Percentiles rank a stretch among this genome's conserved stretches.
These are phyloP conservation scores for Naumovozyma baii DNA, from an alignment of 805 yeast species.

Conservation along the genomic window DNA sequence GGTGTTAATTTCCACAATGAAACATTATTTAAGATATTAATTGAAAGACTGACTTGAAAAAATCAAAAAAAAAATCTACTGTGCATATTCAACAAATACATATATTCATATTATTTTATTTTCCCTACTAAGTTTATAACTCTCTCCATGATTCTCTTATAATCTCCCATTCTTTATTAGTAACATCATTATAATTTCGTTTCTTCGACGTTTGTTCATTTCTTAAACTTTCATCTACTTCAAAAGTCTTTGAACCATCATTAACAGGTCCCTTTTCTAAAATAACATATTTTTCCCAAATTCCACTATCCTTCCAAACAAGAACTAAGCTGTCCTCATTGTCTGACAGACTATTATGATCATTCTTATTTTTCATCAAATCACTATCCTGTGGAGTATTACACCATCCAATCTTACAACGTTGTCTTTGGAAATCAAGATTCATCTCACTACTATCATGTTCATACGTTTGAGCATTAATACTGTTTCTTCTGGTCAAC, in stretches of 20 bases:
- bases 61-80: too few species aligned
- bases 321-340: conserved; percentile 58
- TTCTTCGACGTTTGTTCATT: background rate
- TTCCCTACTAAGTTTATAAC: too few species aligned
- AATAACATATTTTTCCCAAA: conserved; percentile 82
- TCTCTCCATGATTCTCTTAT: conserved; percentile 63
- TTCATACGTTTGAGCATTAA: conserved; percentile 6
- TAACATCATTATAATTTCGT: conserved; percentile 4
- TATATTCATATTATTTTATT: too few species aligned
- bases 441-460: background rate
- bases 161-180: conserved; percentile 41
- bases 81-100: background rate
- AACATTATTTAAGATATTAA: conserved; percentile 11
- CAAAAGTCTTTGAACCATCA: conserved; percentile 2
- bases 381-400: background rate
- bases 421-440: conserved; percentile 16
- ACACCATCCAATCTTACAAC: conserved; percentile 28
- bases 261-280: conserved; percentile 37
- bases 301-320: conserved; percentile 62
- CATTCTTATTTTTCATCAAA: conserved; percentile 1
- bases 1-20: conserved; percentile 28
- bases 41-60: conserved; percentile 14
- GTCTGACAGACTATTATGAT: conserved; percentile 23
- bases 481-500: conserved; percentile 14
- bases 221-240: conserved; percentile 17